Percentiles rank a stretch among this genome's conserved stretches.
Evolutionary conservation across 768 basidiomycete genomes (phyloP).

Genomic region (Mycena polygramma): DNA sequence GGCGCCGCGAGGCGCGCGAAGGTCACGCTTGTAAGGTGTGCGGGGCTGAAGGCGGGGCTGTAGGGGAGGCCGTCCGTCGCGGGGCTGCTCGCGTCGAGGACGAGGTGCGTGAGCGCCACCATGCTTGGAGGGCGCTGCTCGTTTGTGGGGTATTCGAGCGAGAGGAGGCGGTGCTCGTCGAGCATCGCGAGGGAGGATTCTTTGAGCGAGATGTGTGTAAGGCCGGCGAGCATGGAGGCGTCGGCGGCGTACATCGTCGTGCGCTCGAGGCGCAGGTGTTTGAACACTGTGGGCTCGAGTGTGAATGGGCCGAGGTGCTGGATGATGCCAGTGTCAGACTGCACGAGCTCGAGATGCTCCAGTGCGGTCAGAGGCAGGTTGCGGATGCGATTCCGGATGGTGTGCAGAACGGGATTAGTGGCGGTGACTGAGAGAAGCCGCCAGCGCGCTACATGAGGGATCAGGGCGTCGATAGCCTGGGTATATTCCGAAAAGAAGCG

Average conservation of each 20-base stretch:
- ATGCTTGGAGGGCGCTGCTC: constrained; percentile 31
- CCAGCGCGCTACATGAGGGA: constrained; percentile 25
- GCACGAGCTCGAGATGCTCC: constrained; percentile 28
- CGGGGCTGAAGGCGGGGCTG: constrained; percentile 30
- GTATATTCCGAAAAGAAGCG: constrained; percentile 25
- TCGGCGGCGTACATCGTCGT: constrained; percentile 34
- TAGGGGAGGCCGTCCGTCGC: constrained; percentile 11
- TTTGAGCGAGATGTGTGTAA: constrained; percentile 20
- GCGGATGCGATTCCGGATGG: constrained; percentile 12
- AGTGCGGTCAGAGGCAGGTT: constrained; percentile 13
- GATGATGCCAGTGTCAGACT: constrained; percentile 25
- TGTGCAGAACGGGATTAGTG: constrained; percentile 31
- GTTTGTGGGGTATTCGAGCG: constrained; percentile 23
- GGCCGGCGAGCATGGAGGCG: constrained; percentile 20
- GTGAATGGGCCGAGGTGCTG: constrained; percentile 33
- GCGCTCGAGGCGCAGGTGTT: constrained; percentile 27
- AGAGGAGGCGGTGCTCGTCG: constrained; percentile 33
- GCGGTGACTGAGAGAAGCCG: constrained; percentile 16
- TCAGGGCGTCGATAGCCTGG: constrained; percentile 16
- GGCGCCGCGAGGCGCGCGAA: constrained; percentile 32
- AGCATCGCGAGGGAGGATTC: constrained; percentile 33
- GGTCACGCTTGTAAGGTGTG: constrained; percentile 22
- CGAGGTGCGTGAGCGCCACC: constrained; percentile 11
- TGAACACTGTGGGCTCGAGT: constrained; percentile 24
- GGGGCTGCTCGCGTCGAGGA: constrained; percentile 30